phyloP scores from a whole-genome alignment of 768 basidiomycete species.

The Galerina sulciceps region DNA sequence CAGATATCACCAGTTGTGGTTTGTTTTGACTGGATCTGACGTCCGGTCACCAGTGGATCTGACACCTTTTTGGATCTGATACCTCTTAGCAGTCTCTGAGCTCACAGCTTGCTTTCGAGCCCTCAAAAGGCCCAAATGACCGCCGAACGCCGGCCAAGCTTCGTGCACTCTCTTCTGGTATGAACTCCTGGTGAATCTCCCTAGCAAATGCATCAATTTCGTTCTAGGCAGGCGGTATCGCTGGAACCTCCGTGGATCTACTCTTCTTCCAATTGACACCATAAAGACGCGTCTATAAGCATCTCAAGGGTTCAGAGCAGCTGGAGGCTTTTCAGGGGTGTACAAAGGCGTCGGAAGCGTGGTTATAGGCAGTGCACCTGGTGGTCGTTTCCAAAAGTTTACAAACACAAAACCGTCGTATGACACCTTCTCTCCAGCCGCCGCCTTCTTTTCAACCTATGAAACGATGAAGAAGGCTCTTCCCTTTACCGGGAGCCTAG shows the following conservation, averaged over 20 bases:
- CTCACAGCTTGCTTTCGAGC: neutral
- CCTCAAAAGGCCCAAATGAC: conserved; percentile 14
- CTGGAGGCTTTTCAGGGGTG: conserved; percentile 89
- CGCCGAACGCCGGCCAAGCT: conserved; percentile 29
- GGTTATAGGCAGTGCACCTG: conserved; percentile 92
- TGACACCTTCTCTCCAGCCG: conserved; percentile 56
- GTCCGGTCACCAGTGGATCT: no score
- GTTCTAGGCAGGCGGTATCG: conserved; percentile 80
- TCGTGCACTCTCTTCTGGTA: conserved; percentile 35
- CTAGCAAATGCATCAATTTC: conserved; percentile 9
- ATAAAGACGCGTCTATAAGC: conserved; percentile 96
- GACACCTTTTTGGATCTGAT: no score
- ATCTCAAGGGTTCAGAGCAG: conserved; percentile 77
- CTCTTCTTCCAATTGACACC: conserved; percentile 96
- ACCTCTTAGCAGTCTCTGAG: no score
- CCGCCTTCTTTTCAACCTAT: conserved; percentile 95
- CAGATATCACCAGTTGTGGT: no score
- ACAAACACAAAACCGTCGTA: neutral
- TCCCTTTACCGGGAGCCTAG: conserved; percentile 62
- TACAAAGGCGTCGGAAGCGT: conserved; percentile 96
- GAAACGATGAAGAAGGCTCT: conserved; percentile 83
- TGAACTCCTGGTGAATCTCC: neutral
- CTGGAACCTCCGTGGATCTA: conserved; percentile 92
- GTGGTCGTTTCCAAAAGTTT: conserved; percentile 58
- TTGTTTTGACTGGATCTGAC: no score